Evolutionary conservation across 2,329 filamentous ascomycete genomes (phyloP).

Genomic region (Aureobasidium uvarum): DNA sequence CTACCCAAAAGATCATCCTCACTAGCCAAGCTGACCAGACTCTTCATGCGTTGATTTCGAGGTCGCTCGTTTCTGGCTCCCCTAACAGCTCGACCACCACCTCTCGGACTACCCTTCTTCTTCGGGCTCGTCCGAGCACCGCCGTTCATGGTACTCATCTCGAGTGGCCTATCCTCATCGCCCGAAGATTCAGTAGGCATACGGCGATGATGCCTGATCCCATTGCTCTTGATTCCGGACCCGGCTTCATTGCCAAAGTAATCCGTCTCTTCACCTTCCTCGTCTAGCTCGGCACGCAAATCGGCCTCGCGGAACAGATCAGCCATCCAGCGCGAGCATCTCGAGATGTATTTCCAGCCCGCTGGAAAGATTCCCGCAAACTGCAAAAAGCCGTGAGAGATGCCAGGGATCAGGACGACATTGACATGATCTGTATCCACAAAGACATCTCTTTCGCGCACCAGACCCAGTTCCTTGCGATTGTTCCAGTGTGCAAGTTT

Average conservation of each 20-base stretch:
- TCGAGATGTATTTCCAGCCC: slow-evolving; percentile 81
- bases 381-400: slow-evolving; percentile 91
- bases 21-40: slow-evolving; percentile 48
- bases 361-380: slow-evolving; percentile 86
- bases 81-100: slow-evolving; percentile 26
- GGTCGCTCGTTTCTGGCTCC: slow-evolving; percentile 31
- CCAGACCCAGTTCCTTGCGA: slow-evolving; percentile 56
- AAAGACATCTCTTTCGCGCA: slow-evolving; percentile 53
- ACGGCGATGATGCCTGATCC: slow-evolving; percentile 47
- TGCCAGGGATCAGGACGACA: slow-evolving; percentile 80
- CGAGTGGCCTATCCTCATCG: slow-evolving; percentile 77
- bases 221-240: background rate
- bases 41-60: slow-evolving; percentile 40
- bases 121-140: slow-evolving; percentile 30
- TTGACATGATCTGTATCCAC: slow-evolving; percentile 74
- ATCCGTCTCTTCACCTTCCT: slow-evolving; percentile 28
- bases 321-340: slow-evolving; percentile 76
- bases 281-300: slow-evolving; percentile 35
- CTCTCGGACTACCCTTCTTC: slow-evolving; percentile 23
- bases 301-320: slow-evolving; percentile 63
- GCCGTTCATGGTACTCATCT: slow-evolving; percentile 59
- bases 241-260: slow-evolving; percentile 30
- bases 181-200: slow-evolving; percentile 62
- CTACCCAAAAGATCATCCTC: slow-evolving; percentile 50
- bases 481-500: slow-evolving; percentile 60